Evolutionary conservation across 345 rosid species (phyloP).

Genomic region (Punica granatum): DNA sequence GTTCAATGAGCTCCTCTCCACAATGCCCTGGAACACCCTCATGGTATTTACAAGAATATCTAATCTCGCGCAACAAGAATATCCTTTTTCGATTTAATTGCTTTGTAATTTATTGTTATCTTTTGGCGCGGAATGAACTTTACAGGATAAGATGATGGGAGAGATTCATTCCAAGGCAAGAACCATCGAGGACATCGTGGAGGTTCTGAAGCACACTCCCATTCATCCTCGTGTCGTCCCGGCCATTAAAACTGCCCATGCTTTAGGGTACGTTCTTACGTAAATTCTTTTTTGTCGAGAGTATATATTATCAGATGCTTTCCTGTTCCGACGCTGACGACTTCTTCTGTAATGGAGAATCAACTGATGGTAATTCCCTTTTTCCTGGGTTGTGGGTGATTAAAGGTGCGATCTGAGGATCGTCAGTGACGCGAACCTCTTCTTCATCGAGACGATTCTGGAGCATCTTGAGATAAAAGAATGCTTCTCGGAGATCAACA

Average conservation of each 20-base stretch:
- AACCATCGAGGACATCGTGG: constrained; percentile 49
- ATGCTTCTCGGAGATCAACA: constrained; percentile 70
- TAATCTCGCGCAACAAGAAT: too few relatives aligned
- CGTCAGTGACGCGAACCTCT: constrained; percentile 69
- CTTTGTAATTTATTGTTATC: too few relatives aligned
- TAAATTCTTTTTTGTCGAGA: too few relatives aligned
- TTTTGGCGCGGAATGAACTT: neutral
- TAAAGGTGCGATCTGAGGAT: constrained; percentile 77
- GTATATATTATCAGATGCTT: too few relatives aligned
- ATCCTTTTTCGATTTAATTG: too few relatives aligned
- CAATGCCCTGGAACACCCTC: constrained; percentile 89
- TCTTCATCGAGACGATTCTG: constrained; percentile 69
- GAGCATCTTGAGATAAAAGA: constrained; percentile 55
- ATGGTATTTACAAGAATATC: too few relatives aligned
- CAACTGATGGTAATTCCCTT: too few relatives aligned
- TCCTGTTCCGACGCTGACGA: too few relatives aligned
- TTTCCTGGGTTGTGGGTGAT: neutral
- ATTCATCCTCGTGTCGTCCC: constrained; percentile 62
- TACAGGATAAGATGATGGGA: constrained; percentile 76
- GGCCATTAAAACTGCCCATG: constrained; percentile 69
- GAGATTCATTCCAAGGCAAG: constrained; percentile 60
- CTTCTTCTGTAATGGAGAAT: too few relatives aligned
- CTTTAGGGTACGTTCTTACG: constrained; percentile 45
- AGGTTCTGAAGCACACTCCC: constrained; percentile 43
- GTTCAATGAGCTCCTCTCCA: constrained; percentile 76